Conservation (phyloP, 2,329 filamentous ascomycete genomes). For the Xylariaceae sp. region DNA sequence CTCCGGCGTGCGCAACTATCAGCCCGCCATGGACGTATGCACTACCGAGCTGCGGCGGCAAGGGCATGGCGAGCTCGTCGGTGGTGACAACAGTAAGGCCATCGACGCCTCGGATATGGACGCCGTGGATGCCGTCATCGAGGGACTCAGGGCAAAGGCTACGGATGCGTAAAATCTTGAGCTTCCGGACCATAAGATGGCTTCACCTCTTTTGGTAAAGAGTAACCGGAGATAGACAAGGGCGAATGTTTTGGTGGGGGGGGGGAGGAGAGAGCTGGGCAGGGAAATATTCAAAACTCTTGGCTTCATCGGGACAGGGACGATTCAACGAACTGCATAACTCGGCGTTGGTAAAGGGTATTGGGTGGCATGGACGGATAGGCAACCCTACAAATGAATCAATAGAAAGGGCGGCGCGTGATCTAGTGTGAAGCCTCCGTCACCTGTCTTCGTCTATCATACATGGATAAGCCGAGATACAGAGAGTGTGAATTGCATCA, state of each 20-base stretch:
- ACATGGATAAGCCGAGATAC: not conserved
- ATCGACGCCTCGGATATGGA: slow-evolving; percentile 88
- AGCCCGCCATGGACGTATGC: slow-evolving; percentile 69
- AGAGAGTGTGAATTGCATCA: not conserved
- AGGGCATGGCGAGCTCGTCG: slow-evolving; percentile 48
- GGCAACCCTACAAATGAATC: not conserved
- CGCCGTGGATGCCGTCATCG: slow-evolving; percentile 69
- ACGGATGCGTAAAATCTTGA: slow-evolving; percentile 27
- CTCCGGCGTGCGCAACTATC: slow-evolving; percentile 81
- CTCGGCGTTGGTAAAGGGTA: slow-evolving; percentile 15
- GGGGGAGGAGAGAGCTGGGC: not conserved
- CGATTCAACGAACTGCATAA: slow-evolving; percentile 16
- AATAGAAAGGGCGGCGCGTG: not conserved
- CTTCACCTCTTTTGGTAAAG: not conserved
- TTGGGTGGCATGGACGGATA: not conserved
- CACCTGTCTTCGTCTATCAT: not conserved
- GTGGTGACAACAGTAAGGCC: slow-evolving; percentile 37
- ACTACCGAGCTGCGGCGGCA: slow-evolving; percentile 54
- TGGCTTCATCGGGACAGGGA: not conserved
- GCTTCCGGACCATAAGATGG: not conserved
- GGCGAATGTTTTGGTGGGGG: not conserved
- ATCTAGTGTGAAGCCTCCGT: not conserved
- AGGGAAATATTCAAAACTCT: not conserved
- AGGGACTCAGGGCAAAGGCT: slow-evolving; percentile 53
- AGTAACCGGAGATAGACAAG: not conserved